Evolutionary conservation across 1,139 yeast species (phyloP).

Genomic region (Candida sp.): DNA sequence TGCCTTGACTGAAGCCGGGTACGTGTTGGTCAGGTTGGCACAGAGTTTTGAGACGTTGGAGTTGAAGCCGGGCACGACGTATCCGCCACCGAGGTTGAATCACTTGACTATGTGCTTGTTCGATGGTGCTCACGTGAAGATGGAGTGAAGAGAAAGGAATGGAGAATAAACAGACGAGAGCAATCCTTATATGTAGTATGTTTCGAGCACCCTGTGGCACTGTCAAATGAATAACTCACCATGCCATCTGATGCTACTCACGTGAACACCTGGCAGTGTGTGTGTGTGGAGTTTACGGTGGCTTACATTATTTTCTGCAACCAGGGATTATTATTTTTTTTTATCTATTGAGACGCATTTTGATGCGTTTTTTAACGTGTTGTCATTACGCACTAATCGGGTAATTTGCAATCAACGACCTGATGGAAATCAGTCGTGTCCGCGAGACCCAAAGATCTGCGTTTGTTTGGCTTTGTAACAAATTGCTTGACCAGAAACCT

Average conservation of each 20-base stretch:
- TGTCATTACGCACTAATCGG: background rate
- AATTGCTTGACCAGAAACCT: background rate
- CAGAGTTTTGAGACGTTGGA: slow-evolving; percentile 21
- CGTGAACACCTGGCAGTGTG: background rate
- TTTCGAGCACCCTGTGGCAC: too few relatives aligned
- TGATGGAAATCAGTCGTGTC: background rate
- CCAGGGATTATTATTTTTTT: background rate
- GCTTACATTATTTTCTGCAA: too few relatives aligned
- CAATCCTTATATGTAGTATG: too few relatives aligned
- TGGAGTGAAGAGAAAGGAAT: background rate
- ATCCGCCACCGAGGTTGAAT: slow-evolving; percentile 35
- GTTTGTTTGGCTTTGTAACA: too few relatives aligned
- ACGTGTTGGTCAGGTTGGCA: slow-evolving; percentile 23
- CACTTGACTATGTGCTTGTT: slow-evolving; percentile 39
- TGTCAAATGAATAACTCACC: too few relatives aligned
- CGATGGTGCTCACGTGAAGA: slow-evolving; percentile 25
- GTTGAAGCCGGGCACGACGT: slow-evolving; percentile 11
- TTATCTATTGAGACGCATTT: background rate
- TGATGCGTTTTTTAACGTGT: slow-evolving; percentile 1
- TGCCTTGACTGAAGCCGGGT: slow-evolving; percentile 48
- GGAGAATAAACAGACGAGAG: too few relatives aligned
- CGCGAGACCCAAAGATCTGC: background rate
- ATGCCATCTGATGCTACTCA: too few relatives aligned
- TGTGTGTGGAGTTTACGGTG: background rate
- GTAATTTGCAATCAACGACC: background rate